These are phyloP conservation scores for Flaveria sonorensis DNA, from an alignment of 129 eudicot genomes.

Conservation along the genomic window DNA sequence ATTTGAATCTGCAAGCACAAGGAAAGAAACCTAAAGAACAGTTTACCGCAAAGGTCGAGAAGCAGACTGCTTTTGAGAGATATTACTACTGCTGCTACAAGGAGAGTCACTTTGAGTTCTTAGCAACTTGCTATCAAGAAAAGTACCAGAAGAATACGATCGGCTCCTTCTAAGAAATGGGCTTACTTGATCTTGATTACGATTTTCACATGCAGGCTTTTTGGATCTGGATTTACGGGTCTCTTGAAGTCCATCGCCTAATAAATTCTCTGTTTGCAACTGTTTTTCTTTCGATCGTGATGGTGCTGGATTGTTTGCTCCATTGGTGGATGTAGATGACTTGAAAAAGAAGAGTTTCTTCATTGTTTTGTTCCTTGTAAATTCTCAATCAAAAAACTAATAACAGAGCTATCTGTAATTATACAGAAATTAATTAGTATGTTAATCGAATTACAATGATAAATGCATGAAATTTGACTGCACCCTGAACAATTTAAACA, in stretches of 20 bases:
- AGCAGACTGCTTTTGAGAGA: slow-evolving; percentile 48
- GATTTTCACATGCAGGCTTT: slow-evolving; percentile 45
- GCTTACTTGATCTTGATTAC: slow-evolving; percentile 27
- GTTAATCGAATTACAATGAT: not conserved
- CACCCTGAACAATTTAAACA: not conserved
- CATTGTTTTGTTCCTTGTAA: slow-evolving; percentile 46
- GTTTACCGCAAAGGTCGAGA: slow-evolving; percentile 58
- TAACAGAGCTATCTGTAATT: slow-evolving; percentile 19
- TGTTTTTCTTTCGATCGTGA: slow-evolving; percentile 54
- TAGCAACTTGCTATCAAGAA: slow-evolving; percentile 48
- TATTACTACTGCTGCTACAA: slow-evolving; percentile 53
- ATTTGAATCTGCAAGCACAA: not conserved
- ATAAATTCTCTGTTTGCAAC: slow-evolving; percentile 44
- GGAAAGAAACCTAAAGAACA: slow-evolving; percentile 4
- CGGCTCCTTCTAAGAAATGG: slow-evolving; percentile 80
- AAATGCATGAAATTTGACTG: slow-evolving; percentile 19
- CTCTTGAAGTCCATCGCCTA: slow-evolving; percentile 36
- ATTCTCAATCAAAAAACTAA: slow-evolving; percentile 4
- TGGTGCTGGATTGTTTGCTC: slow-evolving; percentile 37
- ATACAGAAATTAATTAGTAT: slow-evolving; percentile 10
- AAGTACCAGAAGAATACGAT: slow-evolving; percentile 77
- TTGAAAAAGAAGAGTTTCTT: slow-evolving; percentile 86
- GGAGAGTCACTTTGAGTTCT: slow-evolving; percentile 71
- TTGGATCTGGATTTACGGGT: slow-evolving; percentile 39
- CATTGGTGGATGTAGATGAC: slow-evolving; percentile 58